Conservation (phyloP, 345 rosid species). For the Nephelium lappaceum region DNA sequence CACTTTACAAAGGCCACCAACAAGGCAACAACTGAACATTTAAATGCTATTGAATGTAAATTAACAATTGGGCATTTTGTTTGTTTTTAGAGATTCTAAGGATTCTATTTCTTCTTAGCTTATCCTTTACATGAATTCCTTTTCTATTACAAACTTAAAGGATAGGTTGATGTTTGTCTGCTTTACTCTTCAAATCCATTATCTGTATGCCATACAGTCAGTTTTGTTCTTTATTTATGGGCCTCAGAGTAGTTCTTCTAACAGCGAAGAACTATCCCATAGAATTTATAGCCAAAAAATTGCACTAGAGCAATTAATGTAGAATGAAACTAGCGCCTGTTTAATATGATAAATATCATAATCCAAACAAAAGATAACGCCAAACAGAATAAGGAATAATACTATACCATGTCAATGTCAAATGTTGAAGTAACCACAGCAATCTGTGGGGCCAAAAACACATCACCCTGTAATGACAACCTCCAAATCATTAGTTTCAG, state of each 20-base stretch:
- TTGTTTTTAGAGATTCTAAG: background rate
- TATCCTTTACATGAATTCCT: too few relatives aligned
- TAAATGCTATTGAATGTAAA: background rate
- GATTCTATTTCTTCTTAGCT: background rate
- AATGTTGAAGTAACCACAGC: constrained; percentile 36
- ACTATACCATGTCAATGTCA: constrained; percentile 50
- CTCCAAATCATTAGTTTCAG: constrained; percentile 9
- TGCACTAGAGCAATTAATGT: background rate
- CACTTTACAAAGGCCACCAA: background rate
- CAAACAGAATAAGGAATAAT: background rate
- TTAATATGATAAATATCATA: background rate
- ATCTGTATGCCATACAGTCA: background rate
- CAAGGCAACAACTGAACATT: too few relatives aligned
- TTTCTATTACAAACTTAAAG: too few relatives aligned
- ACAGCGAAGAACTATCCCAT: background rate
- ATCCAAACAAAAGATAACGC: background rate
- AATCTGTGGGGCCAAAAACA: constrained; percentile 62
- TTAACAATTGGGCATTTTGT: background rate
- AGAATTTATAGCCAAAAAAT: background rate
- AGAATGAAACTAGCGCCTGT: background rate
- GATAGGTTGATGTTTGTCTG: too few relatives aligned
- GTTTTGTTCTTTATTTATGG: too few relatives aligned
- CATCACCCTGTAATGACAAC: constrained; percentile 49
- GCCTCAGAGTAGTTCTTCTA: background rate
- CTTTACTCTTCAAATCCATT: too few relatives aligned